Percentiles rank a stretch among this genome's conserved stretches.
phyloP scores from a whole-genome alignment of 305 asterid genomes.

The Galium porrigens region DNA sequence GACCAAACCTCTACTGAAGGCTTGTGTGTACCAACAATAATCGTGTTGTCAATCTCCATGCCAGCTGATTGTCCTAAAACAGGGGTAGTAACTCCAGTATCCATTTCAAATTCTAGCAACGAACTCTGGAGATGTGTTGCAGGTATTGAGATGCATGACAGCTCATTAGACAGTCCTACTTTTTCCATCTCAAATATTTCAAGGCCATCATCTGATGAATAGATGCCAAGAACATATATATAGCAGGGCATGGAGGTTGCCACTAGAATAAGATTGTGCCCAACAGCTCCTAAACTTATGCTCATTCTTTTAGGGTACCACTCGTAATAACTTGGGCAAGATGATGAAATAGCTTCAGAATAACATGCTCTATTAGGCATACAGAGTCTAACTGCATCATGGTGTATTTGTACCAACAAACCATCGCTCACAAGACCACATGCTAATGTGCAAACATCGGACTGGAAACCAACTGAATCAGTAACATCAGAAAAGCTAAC shows the following conservation, averaged over 20 bases:
- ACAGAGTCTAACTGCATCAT: slow-evolving; percentile 63
- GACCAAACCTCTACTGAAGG: slow-evolving; percentile 91
- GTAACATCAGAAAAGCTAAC: slow-evolving; percentile 87
- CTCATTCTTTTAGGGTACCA: slow-evolving; percentile 66
- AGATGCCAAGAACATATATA: slow-evolving; percentile 64
- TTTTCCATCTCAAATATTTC: slow-evolving; percentile 62
- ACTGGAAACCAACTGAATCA: slow-evolving; percentile 69
- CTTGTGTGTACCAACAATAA: slow-evolving; percentile 81
- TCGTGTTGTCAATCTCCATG: slow-evolving; percentile 29
- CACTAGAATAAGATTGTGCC: slow-evolving; percentile 57
- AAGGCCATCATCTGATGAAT: slow-evolving; percentile 25
- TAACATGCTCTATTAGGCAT: slow-evolving; percentile 42
- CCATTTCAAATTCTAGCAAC: slow-evolving; percentile 20
- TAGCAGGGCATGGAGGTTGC: slow-evolving; percentile 74
- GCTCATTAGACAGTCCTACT: slow-evolving; percentile 65
- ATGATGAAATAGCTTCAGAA: slow-evolving; percentile 41
- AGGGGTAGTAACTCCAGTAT: slow-evolving; percentile 23
- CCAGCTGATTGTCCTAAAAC: slow-evolving; percentile 24
- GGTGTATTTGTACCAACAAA: slow-evolving; percentile 69
- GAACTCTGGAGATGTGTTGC: slow-evolving; percentile 31
- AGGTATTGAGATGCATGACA: slow-evolving; percentile 81
- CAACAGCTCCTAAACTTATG: slow-evolving; percentile 89
- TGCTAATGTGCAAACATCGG: slow-evolving; percentile 81
- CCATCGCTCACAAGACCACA: slow-evolving; percentile 83
- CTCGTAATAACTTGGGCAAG: slow-evolving; percentile 46